These are phyloP conservation scores for Arthrobotrys entomopaga DNA, from an alignment of 2,329 filamentous ascomycete species.

Conservation along the genomic window DNA sequence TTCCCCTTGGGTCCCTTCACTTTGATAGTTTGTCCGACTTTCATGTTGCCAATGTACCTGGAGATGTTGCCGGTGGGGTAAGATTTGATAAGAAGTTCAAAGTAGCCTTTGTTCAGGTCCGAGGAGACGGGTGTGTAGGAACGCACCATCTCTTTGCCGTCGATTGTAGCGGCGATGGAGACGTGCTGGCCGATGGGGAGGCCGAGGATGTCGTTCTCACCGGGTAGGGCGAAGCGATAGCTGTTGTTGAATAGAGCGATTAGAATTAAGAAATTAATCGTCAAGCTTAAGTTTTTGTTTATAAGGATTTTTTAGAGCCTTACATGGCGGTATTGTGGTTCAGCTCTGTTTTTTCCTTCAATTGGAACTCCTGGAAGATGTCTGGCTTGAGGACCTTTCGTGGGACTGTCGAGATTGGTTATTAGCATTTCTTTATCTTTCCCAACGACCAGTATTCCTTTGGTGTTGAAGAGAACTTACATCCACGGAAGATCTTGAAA, in stretches of 20 bases:
- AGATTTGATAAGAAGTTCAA: slow-evolving; percentile 97
- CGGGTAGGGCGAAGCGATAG: slow-evolving; percentile 91
- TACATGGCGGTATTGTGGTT: slow-evolving; percentile 99
- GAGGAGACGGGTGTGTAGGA: slow-evolving; percentile 93
- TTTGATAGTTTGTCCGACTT: slow-evolving; percentile 86
- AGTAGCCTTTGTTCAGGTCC: slow-evolving; percentile 82
- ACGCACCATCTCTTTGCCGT: slow-evolving; percentile 87
- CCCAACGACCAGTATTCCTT: too few relatives aligned
- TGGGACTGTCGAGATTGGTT: slow-evolving; percentile 67
- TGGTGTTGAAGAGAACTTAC: slow-evolving; percentile 66
- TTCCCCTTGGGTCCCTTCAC: slow-evolving; percentile 95
- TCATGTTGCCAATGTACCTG: slow-evolving; percentile 84
- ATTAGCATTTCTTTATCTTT: not conserved
- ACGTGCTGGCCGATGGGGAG: slow-evolving; percentile 99
- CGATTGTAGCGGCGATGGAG: slow-evolving; percentile 84
- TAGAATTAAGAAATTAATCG: too few relatives aligned
- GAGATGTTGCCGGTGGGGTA: slow-evolving; percentile 98
- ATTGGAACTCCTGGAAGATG: slow-evolving; percentile 88
- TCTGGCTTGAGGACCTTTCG: slow-evolving; percentile 87
- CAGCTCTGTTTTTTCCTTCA: slow-evolving; percentile 93
- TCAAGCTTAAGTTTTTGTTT: too few relatives aligned
- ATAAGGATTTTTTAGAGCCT: not conserved
- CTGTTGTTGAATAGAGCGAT: slow-evolving; percentile 65
- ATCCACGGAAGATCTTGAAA: slow-evolving; percentile 76
- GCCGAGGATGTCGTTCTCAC: slow-evolving; percentile 81